phyloP scores from a whole-genome alignment of 139 green algal species.

The Tetradesmus obliquus region DNA sequence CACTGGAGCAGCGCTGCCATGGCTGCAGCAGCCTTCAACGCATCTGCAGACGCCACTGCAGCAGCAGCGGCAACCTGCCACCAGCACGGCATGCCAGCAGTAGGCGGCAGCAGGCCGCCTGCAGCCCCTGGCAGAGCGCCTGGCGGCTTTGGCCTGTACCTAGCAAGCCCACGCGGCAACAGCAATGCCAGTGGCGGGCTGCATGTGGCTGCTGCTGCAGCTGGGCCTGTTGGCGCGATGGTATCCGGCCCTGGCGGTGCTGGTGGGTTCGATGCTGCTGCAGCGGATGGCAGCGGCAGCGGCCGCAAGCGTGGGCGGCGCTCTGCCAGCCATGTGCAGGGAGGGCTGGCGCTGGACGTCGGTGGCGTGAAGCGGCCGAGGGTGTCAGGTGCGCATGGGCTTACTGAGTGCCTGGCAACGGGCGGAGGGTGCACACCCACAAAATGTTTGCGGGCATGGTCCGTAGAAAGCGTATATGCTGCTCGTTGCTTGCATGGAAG shows the following conservation, averaged over 20 bases:
- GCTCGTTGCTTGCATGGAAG: too few species aligned
- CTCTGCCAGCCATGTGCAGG: background rate
- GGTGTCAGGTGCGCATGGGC: background rate
- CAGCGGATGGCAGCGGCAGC: background rate
- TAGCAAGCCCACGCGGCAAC: background rate
- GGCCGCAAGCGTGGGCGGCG: background rate
- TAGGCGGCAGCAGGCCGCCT: background rate
- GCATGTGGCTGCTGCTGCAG: background rate
- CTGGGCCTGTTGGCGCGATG: background rate
- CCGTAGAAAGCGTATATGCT: too few species aligned
- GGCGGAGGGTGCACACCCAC: too few species aligned
- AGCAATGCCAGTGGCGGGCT: background rate
- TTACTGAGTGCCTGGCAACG: background rate
- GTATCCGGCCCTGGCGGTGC: background rate
- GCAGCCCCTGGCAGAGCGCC: background rate
- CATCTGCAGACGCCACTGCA: background rate
- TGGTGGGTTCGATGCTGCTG: background rate
- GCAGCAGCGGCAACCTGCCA: background rate
- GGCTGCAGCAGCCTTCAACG: conserved; percentile 31
- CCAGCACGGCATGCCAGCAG: background rate
- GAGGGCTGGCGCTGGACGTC: background rate
- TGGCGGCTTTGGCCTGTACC: background rate
- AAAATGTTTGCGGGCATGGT: too few species aligned
- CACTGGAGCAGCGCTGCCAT: conserved; percentile 16
- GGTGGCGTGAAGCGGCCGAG: background rate